Conservation (phyloP, 1,284 basidiomycete genomes). For the Rhodotorula sp. region DNA sequence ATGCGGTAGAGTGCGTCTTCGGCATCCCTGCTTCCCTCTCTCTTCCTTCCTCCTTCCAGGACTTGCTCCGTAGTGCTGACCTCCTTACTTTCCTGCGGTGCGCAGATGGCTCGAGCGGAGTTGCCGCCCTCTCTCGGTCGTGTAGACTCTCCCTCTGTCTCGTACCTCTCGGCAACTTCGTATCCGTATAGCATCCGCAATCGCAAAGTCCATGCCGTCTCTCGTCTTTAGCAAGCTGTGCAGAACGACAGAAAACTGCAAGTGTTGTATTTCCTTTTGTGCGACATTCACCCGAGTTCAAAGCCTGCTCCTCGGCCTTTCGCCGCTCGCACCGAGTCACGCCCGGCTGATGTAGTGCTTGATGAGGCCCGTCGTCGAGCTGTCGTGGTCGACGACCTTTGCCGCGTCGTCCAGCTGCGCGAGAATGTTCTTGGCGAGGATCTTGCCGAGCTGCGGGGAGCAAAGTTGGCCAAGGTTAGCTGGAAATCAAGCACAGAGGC, state of each 20-base stretch:
- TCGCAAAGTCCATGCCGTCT: background rate
- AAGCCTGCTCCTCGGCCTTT: background rate
- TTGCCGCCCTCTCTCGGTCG: background rate
- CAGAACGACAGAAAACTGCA: background rate
- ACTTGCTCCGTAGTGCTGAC: too few species aligned
- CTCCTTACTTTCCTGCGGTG: too few species aligned
- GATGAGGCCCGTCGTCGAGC: slow-evolving; percentile 88
- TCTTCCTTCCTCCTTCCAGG: background rate
- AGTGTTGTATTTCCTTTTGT: background rate
- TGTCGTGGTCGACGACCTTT: slow-evolving; percentile 87
- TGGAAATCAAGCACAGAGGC: too few species aligned
- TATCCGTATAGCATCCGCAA: too few species aligned
- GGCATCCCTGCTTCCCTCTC: background rate
- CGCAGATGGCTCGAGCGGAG: slow-evolving; percentile 63
- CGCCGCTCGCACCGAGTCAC: background rate
- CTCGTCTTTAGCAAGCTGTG: background rate
- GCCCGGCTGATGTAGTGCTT: slow-evolving; percentile 67
- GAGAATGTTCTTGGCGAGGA: slow-evolving; percentile 92
- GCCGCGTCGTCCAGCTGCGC: slow-evolving; percentile 77
- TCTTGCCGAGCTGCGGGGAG: slow-evolving; percentile 85
- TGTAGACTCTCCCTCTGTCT: background rate
- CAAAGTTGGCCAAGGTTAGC: too few species aligned
- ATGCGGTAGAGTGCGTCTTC: slow-evolving; percentile 63
- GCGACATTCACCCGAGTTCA: background rate
- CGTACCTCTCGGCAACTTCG: too few species aligned